phyloP scores from a whole-genome alignment of 2,329 filamentous ascomycete species.

The Lecanicillium sp. region DNA sequence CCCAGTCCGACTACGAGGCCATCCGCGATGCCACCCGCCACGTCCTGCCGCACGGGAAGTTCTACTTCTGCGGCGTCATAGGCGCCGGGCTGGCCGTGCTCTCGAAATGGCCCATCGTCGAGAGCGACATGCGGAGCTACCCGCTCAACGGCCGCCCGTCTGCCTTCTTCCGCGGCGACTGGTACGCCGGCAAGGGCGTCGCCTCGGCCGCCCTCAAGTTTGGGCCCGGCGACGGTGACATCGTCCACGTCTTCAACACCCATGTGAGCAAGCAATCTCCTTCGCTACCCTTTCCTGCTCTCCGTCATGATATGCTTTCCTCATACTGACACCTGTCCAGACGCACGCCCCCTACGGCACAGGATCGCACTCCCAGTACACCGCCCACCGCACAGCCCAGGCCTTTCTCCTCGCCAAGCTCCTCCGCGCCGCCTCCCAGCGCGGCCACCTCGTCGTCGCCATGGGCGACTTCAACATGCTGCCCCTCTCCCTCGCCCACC shows the following conservation, averaged over 20 bases:
- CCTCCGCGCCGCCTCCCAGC: slow-evolving; percentile 71
- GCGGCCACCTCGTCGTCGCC: slow-evolving; percentile 77
- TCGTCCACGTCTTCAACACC: slow-evolving; percentile 88
- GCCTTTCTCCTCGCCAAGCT: slow-evolving; percentile 93
- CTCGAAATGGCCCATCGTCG: slow-evolving; percentile 86
- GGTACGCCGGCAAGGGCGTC: slow-evolving; percentile 93
- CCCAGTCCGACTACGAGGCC: slow-evolving; percentile 71
- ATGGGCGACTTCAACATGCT: slow-evolving; percentile 96
- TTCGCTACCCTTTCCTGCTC: neutral
- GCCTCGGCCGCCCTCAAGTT: slow-evolving; percentile 75
- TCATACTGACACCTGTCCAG: no score
- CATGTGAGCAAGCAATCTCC: slow-evolving; percentile 49
- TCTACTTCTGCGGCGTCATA: slow-evolving; percentile 85
- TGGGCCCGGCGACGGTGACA: slow-evolving; percentile 56
- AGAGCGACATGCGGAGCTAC: slow-evolving; percentile 80
- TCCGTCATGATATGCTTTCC: no score
- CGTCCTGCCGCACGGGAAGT: slow-evolving; percentile 84
- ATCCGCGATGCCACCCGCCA: slow-evolving; percentile 68
- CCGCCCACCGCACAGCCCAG: slow-evolving; percentile 85
- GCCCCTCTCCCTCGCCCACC: slow-evolving; percentile 78
- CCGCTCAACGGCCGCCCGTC: slow-evolving; percentile 90
- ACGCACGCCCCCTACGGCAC: slow-evolving; percentile 81
- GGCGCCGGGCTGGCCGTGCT: slow-evolving; percentile 85
- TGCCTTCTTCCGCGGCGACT: slow-evolving; percentile 90
- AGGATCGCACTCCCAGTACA: slow-evolving; percentile 75